phyloP scores from a whole-genome alignment of 352 stramenopile species.

The Phytopythium delawarense region DNA sequence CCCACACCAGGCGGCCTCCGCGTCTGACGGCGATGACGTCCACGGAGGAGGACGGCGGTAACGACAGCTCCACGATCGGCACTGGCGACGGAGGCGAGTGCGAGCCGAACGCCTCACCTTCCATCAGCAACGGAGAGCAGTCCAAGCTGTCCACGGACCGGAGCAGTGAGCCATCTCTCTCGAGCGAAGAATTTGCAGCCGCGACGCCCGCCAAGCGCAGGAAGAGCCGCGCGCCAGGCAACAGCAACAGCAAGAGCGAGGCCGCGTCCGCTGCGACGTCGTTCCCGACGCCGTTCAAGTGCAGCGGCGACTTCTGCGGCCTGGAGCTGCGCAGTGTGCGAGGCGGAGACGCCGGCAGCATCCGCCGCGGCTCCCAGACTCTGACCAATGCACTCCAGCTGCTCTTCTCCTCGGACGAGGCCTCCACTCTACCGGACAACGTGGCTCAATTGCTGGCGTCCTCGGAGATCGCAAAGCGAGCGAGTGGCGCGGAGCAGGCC shows the following conservation, averaged over 20 bases:
- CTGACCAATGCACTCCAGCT: conserved; percentile 33
- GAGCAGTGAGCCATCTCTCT: background rate
- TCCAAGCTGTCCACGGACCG: too few relatives aligned
- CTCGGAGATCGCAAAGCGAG: conserved; percentile 29
- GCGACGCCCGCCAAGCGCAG: background rate
- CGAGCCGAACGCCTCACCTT: background rate
- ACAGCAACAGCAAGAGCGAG: background rate
- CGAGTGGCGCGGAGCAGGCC: conserved; percentile 9
- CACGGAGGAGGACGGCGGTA: background rate
- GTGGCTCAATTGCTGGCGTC: conserved; percentile 34
- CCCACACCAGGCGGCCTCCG: background rate
- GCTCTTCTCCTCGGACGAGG: conserved; percentile 50
- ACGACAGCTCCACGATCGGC: background rate
- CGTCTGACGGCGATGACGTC: background rate
- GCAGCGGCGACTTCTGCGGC: conserved; percentile 70
- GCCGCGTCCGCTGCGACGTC: background rate
- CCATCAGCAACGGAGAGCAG: too few relatives aligned
- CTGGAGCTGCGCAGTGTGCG: conserved; percentile 26
- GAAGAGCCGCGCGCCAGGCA: background rate
- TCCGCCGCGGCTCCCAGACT: background rate
- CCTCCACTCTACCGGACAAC: conserved; percentile 28
- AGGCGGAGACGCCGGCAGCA: conserved; percentile 11
- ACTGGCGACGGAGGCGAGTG: too few relatives aligned
- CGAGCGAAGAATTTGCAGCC: background rate
- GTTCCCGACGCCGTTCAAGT: conserved; percentile 75